Percentiles rank a stretch among this genome's conserved stretches.
Evolutionary conservation across 2,329 filamentous ascomycete genomes (phyloP).

Genomic region (Trichoderma sp.): DNA sequence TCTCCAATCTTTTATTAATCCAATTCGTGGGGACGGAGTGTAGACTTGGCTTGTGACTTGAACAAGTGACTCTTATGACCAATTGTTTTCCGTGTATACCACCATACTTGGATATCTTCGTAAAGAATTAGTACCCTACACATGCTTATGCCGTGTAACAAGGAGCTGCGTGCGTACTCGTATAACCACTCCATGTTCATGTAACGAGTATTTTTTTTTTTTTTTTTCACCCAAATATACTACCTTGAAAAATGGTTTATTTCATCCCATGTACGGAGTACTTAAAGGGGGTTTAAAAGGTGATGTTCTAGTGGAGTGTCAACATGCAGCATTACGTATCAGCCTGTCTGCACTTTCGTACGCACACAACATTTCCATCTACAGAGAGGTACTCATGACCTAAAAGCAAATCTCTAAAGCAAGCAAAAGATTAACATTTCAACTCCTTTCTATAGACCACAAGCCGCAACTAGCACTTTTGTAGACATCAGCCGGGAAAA

Average conservation of each 20-base stretch:
- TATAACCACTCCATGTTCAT: background rate
- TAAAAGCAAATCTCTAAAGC: background rate
- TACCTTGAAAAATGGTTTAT: background rate
- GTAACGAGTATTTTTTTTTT: background rate
- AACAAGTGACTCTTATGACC: background rate
- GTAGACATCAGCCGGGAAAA: background rate
- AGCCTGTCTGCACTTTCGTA: background rate
- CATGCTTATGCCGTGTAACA: background rate
- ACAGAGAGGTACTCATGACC: background rate
- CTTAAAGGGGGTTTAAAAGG: background rate
- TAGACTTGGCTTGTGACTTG: background rate
- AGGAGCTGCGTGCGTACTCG: background rate
- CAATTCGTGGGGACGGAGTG: background rate
- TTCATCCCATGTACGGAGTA: background rate
- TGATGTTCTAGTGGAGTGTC: background rate
- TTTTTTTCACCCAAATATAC: background rate
- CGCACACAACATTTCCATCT: background rate
- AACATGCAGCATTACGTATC: background rate
- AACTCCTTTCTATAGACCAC: constrained; percentile 9
- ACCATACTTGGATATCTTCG: background rate
- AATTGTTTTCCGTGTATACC: background rate
- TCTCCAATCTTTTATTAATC: background rate
- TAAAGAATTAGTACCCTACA: background rate
- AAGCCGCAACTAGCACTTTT: background rate
- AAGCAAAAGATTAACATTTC: background rate